Evolutionary conservation across 257 asterid genomes (phyloP), one percentile per base, ranked within the genome.

Genomic region (Penstemon davidsonii): DNA sequence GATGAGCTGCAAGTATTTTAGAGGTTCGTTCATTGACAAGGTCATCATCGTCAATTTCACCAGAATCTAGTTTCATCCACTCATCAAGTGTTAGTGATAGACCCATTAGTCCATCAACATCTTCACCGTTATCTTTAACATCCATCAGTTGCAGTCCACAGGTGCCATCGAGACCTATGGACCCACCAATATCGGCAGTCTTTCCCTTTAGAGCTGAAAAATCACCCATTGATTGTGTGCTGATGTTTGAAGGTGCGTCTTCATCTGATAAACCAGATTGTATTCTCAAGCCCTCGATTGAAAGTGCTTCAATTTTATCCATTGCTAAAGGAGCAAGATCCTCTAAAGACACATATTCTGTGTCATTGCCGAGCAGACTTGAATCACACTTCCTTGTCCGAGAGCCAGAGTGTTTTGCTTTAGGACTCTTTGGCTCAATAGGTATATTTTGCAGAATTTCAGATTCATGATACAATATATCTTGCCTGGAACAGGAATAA

Each of bases 61-160:
- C 99, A 8, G 97, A 85, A 85, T 93, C 97, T 68, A 93, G 80
- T 73, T 70, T 93, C 97, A 91, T 91, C 99, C 99, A 93, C 74
- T 93, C 96, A 60, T 93, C 96, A 67, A 93, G 96, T 12, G 96
- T 85, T 40, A 93, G 83, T 12, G 99, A 87, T 10, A 93, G 79
- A 25, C 95, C 95, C 97, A 93, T 91, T 59, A 93, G 76, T 65
- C 96, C 99, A 83, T 93, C 97, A 13, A 86, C 82, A 56, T 76
- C 95, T 49, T 79, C 92, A 36, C 84, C 92, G 15, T 83, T 86
- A 66, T 84, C 88, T 79, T 84, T 88, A 39, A 93, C 62, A 77
- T 93, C 95, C 78, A 93, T 63, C 55, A 93, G 82, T 65, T 91
- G 90, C 73, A 90, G 73, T 51, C 97, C 97, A 73, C 96, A 80